Evolutionary conservation across 2,329 filamentous ascomycete species (phyloP).

Genomic region (Diaporthe velutina): DNA sequence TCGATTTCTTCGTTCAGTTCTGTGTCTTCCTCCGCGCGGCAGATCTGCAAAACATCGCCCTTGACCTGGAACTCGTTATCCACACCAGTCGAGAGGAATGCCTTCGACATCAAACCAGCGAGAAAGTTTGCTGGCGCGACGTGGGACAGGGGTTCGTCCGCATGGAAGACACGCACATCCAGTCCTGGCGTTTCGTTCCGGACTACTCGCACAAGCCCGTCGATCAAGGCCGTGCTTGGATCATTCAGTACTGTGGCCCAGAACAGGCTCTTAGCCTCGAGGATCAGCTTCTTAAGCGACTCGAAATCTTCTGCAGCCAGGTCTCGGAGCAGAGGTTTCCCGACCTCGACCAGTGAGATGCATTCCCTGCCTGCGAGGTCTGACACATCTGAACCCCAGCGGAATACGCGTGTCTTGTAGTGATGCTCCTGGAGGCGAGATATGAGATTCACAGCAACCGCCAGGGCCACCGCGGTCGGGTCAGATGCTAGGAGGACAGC

Average conservation of each 20-base stretch:
- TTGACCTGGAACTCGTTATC: not conserved
- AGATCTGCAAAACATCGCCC: not conserved
- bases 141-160: not conserved
- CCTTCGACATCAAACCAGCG: not conserved
- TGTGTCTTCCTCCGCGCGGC: not conserved
- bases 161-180: slow-evolving; percentile 2
- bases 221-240: not conserved
- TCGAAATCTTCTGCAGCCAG: slow-evolving; percentile 8
- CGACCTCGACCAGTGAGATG: slow-evolving; percentile 13
- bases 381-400: not conserved
- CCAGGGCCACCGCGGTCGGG: not conserved
- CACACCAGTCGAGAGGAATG: not conserved
- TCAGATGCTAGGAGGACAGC: slow-evolving; percentile 31
- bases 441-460: slow-evolving; percentile 3
- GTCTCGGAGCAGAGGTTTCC: not conserved
- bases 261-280: slow-evolving; percentile 39
- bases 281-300: slow-evolving; percentile 42
- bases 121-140: not conserved
- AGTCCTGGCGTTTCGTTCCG: slow-evolving; percentile 2
- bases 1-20: not conserved
- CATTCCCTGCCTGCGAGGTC: not conserved
- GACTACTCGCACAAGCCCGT: slow-evolving; percentile 6
- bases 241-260: slow-evolving; percentile 45
- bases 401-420: not conserved
- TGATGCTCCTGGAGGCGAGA: not conserved